Percentiles rank a stretch among this genome's conserved stretches.
Evolutionary conservation across 2,329 filamentous ascomycete genomes (phyloP).

Genomic region (Drechmeria coniospora): DNA sequence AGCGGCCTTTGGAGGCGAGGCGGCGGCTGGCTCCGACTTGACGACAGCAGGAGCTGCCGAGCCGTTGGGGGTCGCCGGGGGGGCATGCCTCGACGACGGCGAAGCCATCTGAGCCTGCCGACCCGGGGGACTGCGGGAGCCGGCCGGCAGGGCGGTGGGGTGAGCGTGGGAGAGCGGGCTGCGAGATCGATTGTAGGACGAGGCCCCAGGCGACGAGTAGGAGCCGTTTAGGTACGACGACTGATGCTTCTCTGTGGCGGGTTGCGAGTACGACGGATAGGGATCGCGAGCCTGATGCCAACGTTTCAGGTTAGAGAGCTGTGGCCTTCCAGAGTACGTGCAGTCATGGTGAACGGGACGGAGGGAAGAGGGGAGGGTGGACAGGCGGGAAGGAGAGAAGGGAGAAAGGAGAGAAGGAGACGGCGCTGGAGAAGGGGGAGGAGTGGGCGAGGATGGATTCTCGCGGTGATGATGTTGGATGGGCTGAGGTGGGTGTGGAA

Average conservation of each 20-base stretch:
- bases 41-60: too few relatives aligned
- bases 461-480: too few relatives aligned
- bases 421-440: neutral
- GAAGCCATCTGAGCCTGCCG: slow-evolving; percentile 25
- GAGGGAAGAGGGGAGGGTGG: neutral
- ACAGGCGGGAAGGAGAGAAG: too few relatives aligned
- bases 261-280: slow-evolving; percentile 30
- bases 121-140: slow-evolving; percentile 27
- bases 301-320: slow-evolving; percentile 4
- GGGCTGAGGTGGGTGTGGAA: too few relatives aligned
- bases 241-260: slow-evolving; percentile 27
- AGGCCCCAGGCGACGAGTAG: slow-evolving; percentile 32
- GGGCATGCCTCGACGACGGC: too few relatives aligned
- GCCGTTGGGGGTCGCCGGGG: too few relatives aligned
- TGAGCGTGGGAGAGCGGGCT: slow-evolving; percentile 37
- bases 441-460: too few relatives aligned
- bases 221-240: slow-evolving; percentile 31
- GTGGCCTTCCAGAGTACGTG: neutral
- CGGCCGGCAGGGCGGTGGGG: slow-evolving; percentile 24
- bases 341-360: slow-evolving; percentile 1
- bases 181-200: slow-evolving; percentile 27
- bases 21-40: too few relatives aligned
- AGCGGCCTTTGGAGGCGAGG: too few relatives aligned
- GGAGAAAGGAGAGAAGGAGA: slow-evolving; percentile 1
- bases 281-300: slow-evolving; percentile 30